These are phyloP conservation scores for Saccharomyces mikatae DNA, from an alignment of 805 yeast species.

Conservation along the genomic window DNA sequence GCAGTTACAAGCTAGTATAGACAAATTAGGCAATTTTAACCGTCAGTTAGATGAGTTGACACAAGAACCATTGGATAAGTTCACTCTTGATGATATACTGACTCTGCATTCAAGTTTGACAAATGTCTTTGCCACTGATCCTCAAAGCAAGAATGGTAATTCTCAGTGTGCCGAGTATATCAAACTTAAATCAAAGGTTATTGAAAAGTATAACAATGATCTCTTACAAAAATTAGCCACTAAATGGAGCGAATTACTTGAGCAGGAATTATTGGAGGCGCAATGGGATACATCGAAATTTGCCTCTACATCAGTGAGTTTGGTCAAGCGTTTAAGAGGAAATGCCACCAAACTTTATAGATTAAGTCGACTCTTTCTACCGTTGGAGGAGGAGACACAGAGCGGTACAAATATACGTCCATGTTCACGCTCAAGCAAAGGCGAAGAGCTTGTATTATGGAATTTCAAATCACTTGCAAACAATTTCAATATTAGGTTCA, in stretches of 20 bases:
- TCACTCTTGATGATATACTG: slow-evolving; percentile 4
- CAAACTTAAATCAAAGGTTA: not conserved
- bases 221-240: slow-evolving; percentile 9
- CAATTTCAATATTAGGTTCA: slow-evolving; percentile 42
- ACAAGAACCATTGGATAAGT: not conserved
- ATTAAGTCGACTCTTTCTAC: slow-evolving; percentile 12
- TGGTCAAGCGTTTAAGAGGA: slow-evolving; percentile 10
- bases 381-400: not conserved
- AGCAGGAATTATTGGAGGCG: slow-evolving; percentile 15
- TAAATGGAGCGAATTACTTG: slow-evolving; percentile 8
- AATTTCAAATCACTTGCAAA: slow-evolving; percentile 40
- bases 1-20: slow-evolving; percentile 1
- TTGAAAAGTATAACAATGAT: slow-evolving; percentile 7
- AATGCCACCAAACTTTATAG: slow-evolving; percentile 16
- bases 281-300: slow-evolving; percentile 27
- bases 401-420: not conserved
- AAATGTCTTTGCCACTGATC: not conserved
- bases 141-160: not conserved
- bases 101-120: slow-evolving; percentile 5
- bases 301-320: slow-evolving; percentile 9
- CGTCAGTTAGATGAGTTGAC: slow-evolving; percentile 2
- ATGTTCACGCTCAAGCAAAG: not conserved
- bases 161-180: not conserved
- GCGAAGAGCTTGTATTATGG: slow-evolving; percentile 27
- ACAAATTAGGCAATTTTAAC: slow-evolving; percentile 2